Evolutionary conservation across 257 asterid genomes (phyloP), one percentile per base, ranked within the genome.

Genomic region (Solanum chaucha): DNA sequence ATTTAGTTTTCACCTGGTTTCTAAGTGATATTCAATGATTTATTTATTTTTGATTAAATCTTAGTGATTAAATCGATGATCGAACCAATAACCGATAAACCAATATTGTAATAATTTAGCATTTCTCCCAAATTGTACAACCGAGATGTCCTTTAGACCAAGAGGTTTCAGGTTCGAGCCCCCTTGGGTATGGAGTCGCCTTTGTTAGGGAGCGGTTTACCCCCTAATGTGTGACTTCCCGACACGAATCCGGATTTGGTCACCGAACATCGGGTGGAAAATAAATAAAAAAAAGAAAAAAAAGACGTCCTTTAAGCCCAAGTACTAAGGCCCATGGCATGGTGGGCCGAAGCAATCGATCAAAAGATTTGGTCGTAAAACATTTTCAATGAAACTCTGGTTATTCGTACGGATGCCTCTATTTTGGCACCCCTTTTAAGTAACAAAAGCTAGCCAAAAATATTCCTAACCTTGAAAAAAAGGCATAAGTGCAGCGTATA

Each of bases 191-290:
- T 5, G 2, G 15, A 44, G 51, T 44, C 17, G 5, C 51, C 51
- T 4, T 44, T 44, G 17, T 12, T 44, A 44, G 51, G 2, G 51
- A 44, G 51, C 0, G 51, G 5, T 44, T 44, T 44, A 44, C 5
- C 17, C 5, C 15, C 17, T 44, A 44, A 4, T 12, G 15, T 44
- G 17, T 0, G 17, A 44, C 6, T 44, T 44, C 2, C 5, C 2
- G 6, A 0, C 51, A 0, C 0, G 1, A 44, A 44, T 44, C 5
- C 17, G 5, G 0, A 44, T 44, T 44, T 44, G 2, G 2, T 44
- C 51, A 44, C 5, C 17, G 17, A 4, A 44, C 51, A 44, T 1
- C 51, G 51, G 5, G 5, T 44, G 51, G 5, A 0, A 44, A 11
- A 44, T 41, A 0, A 41, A 41, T 8, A 41, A 9, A 10, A 10